These are phyloP conservation scores for Aegle marmelos DNA, from an alignment of 345 rosid genomes.

Conservation along the genomic window DNA sequence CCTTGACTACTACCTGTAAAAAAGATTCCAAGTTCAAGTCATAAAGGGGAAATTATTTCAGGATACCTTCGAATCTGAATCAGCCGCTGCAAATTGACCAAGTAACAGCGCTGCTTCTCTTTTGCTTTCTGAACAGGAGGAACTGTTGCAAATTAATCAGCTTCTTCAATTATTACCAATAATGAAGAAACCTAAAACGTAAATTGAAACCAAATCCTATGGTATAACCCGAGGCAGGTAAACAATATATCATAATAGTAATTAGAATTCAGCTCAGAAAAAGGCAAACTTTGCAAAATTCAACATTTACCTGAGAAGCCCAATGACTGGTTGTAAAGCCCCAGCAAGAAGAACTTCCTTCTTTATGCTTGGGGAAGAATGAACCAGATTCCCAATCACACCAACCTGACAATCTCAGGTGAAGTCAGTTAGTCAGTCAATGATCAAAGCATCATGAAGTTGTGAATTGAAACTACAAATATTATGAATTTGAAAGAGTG, in stretches of 20 bases:
- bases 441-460: neutral
- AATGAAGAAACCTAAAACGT: neutral
- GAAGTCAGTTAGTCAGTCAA: conserved; percentile 24
- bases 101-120: conserved; percentile 77
- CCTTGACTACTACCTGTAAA: neutral
- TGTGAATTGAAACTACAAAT: conserved; percentile 11
- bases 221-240: neutral
- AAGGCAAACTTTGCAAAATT: neutral
- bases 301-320: conserved; percentile 55
- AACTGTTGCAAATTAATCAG: conserved; percentile 35
- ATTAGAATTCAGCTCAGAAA: neutral
- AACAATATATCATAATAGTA: neutral
- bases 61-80: conserved; percentile 74
- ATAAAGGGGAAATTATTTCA: neutral
- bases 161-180: neutral
- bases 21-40: neutral
- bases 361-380: conserved; percentile 72
- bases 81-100: conserved; percentile 82
- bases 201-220: neutral
- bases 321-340: conserved; percentile 78
- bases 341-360: conserved; percentile 69
- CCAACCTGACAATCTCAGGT: conserved; percentile 47
- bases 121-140: conserved; percentile 64
- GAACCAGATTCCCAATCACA: conserved; percentile 72
- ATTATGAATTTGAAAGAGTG: conserved; percentile 11